These are phyloP conservation scores for Delphinella strobiligena DNA, from an alignment of 2,329 filamentous ascomycete species.

Conservation along the genomic window DNA sequence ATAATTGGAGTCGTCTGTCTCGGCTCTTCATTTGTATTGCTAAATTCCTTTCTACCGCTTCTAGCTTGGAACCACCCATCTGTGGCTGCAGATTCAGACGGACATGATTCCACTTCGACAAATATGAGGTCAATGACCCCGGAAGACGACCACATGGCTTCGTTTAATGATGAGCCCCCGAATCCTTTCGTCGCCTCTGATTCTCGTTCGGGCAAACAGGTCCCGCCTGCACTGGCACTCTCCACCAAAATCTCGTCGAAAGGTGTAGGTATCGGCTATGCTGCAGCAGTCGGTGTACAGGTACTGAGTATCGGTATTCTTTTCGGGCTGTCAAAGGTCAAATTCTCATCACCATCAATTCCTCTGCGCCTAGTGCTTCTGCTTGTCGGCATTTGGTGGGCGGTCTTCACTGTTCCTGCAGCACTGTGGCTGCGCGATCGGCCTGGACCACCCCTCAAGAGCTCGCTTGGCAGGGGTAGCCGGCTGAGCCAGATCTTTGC, in stretches of 20 bases:
- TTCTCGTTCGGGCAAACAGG: too few species aligned
- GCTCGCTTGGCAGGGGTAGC: conserved; percentile 1
- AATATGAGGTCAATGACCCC: too few species aligned
- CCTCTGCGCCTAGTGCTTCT: conserved; percentile 73
- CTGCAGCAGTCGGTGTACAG: conserved; percentile 70
- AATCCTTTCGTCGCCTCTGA: not conserved
- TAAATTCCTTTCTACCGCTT: conserved; percentile 85
- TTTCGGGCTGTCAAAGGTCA: conserved; percentile 37
- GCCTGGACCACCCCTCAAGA: conserved; percentile 64
- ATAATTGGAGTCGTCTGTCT: conserved; percentile 83
- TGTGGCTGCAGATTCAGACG: conserved; percentile 19
- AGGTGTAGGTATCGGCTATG: conserved; percentile 83
- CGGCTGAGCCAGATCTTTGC: conserved; percentile 26
- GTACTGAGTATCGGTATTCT: conserved; percentile 65
- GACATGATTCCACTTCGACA: too few species aligned
- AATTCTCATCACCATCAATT: conserved; percentile 60
- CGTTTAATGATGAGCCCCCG: not conserved
- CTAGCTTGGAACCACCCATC: conserved; percentile 69
- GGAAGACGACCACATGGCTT: not conserved
- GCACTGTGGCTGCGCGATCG: conserved; percentile 72
- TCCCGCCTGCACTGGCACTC: conserved; percentile 56
- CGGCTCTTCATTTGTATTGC: conserved; percentile 86
- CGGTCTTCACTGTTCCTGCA: conserved; percentile 71
- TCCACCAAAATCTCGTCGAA: conserved; percentile 79
- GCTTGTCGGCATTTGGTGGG: conserved; percentile 79